Evolutionary conservation across 805 yeast genomes (phyloP), one percentile per base, ranked within the genome.

Genomic region (Komagataella pseudopastoris): DNA sequence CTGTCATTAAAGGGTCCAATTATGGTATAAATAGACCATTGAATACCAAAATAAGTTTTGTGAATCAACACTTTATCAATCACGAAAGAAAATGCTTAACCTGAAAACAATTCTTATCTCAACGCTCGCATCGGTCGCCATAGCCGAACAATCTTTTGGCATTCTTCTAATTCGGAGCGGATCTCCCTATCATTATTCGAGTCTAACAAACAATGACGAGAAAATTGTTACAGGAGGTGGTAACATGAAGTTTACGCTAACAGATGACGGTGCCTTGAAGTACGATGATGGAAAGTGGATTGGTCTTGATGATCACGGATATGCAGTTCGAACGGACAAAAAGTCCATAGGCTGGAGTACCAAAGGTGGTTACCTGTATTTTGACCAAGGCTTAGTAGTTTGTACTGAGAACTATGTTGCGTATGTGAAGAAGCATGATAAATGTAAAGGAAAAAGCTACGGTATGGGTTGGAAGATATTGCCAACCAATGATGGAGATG

Each of bases 401-500:
- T 17, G 39, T 8, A 23, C 47, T 5, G 16, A 7, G 18, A 36
- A 23, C 22, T 14, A 17, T 17, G 36, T 23, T 12, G 6, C 23
- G n/a, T 45, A 23, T 48, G 30, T 24, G 44, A 36, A 46, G 22
- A 20, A 46, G 36, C 10, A 20, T 17, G 18, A 47, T 43, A 5
- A 44, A 5, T 10, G 20, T 22, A 6, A 23, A 16, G 22, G 22
- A 45, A 49, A 17, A 24, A 39, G 23, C 51, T 53, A 3, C 44
- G 20, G 17, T 4, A 16, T 18, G n/a, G 49, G 17, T 22, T 48
- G 55, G 14, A 23, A 14, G 24, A 20, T 24, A 10, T 22, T 39
- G 10, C 18, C 39, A 24, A 53, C 56, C 36, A 51, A 52, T 49
- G 70, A 43, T 71, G 39, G 14, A 4, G 39, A 30, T 30, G 39